Evolutionary conservation across 2,329 filamentous ascomycete species (phyloP).

Genomic region (Diplodia scrobiculata): DNA sequence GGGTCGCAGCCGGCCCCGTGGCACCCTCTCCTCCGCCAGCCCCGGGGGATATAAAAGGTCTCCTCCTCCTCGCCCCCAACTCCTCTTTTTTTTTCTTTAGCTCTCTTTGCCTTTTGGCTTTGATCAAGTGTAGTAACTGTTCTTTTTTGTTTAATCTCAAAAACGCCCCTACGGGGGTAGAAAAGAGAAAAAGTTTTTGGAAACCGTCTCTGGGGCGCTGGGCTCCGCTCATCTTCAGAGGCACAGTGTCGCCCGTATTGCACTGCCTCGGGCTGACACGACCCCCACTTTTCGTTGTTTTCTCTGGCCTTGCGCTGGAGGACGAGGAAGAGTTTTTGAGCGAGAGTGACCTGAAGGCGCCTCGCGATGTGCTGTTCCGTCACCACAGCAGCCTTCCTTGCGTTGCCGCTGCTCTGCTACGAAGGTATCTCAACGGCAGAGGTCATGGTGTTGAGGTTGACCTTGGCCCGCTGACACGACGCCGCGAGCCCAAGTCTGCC

Average conservation of each 20-base stretch:
- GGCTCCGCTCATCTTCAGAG: neutral
- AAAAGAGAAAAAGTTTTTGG: neutral
- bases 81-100: neutral
- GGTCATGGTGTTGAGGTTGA: neutral
- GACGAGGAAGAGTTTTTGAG: neutral
- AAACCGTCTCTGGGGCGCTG: neutral
- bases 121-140: conserved; percentile 23
- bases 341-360: neutral
- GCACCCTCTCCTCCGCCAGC: too few relatives aligned
- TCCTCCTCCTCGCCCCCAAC: neutral
- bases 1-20: neutral
- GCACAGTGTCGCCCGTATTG: neutral
- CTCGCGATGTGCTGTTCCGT: neutral
- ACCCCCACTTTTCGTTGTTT: neutral
- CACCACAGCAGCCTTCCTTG: neutral
- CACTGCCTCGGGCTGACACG: neutral
- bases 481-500: neutral
- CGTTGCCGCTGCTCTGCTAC: too few relatives aligned
- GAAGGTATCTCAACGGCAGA: neutral
- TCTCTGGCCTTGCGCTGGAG: neutral
- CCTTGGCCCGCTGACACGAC: too few relatives aligned
- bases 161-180: neutral
- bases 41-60: neutral
- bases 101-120: conserved; percentile 15
- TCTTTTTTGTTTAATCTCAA: neutral